Base-by-base conservation (phyloP, 129 eudicot genomes). In the Erigeron canadensis region DNA sequence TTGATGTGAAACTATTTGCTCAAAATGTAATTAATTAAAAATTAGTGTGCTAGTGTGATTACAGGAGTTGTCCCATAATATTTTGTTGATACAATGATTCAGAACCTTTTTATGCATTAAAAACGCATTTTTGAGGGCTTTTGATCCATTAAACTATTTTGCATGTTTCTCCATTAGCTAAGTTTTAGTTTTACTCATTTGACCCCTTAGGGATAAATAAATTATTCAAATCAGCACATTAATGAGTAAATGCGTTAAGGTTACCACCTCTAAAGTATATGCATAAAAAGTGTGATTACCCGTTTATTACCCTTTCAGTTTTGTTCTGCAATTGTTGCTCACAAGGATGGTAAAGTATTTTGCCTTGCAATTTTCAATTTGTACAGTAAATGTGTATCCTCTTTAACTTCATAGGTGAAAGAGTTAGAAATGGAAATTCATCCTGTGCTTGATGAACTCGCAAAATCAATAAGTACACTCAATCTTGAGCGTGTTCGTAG, bases 361-460 rank as follows among this genome's bases (percentile, higher is more conserved):
- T 18, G 37, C n/a, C 61, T 62, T 44, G 59, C 45, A 22, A 10
- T 19, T 57, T 23, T 7, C 34, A 38, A 5, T n/a, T 10, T 63
- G 37, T 63, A 63, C 11, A 6, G 15, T 63, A 40, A 39, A 3
- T 16, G 8, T 37, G 17, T 15, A 3, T 63, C 28, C 23, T 8
- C 68, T 38, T 63, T 63, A 51, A 64, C 53, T 71, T 43, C 9
- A 54, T 62, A 95, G 99, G 97, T 89, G 46, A 95, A 84, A 76
- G 91, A 95, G 62, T 83, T 95, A 80, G 99, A 91, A 75, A 71
- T 80, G 90, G 97, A 95, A 84, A 90, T 95, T 75, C 71, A 91
- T 77, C 97, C 99, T 5, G 99, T 95, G 78, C 97, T 95, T 46
- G 99, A 95, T 80, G 99, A 95, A 83, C 80, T 95, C 58, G 96